Evolutionary conservation across 768 basidiomycete species (phyloP).

Genomic region (Lentinula sp.): DNA sequence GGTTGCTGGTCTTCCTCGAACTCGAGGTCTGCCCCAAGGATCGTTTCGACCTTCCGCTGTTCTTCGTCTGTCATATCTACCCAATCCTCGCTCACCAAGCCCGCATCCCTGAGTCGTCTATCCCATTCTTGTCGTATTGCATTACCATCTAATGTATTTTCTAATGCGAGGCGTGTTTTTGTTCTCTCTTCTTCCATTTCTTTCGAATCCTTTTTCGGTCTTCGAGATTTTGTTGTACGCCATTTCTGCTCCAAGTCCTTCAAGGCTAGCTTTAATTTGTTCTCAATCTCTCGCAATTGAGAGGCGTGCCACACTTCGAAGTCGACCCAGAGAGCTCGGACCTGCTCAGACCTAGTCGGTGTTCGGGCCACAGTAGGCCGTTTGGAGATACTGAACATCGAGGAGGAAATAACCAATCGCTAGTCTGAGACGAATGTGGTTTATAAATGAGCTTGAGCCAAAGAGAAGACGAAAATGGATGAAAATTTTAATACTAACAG

Average conservation of each 20-base stretch:
- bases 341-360: slow-evolving; percentile 3
- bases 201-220: slow-evolving; percentile 3
- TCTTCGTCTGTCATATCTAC: slow-evolving; percentile 33
- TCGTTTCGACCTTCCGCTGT: slow-evolving; percentile 23
- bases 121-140: slow-evolving; percentile 37
- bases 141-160: slow-evolving; percentile 23
- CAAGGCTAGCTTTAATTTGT: background rate
- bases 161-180: slow-evolving; percentile 19
- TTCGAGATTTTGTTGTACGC: slow-evolving; percentile 1
- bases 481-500: slow-evolving; percentile 1
- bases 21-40: slow-evolving; percentile 31
- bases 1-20: slow-evolving; percentile 16
- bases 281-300: background rate
- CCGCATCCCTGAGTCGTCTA: slow-evolving; percentile 21
- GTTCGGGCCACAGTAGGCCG: background rate
- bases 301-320: slow-evolving; percentile 9
- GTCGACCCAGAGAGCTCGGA: slow-evolving; percentile 9
- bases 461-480: background rate
- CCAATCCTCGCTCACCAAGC: slow-evolving; percentile 38
- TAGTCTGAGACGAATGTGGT: background rate
- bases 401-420: background rate
- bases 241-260: slow-evolving; percentile 1
- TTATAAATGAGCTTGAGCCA: background rate
- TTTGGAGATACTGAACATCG: slow-evolving; percentile 1
- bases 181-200: slow-evolving; percentile 25